Base-by-base conservation (phyloP, 2,329 filamentous ascomycete species). In the Cladosporium sp. region DNA sequence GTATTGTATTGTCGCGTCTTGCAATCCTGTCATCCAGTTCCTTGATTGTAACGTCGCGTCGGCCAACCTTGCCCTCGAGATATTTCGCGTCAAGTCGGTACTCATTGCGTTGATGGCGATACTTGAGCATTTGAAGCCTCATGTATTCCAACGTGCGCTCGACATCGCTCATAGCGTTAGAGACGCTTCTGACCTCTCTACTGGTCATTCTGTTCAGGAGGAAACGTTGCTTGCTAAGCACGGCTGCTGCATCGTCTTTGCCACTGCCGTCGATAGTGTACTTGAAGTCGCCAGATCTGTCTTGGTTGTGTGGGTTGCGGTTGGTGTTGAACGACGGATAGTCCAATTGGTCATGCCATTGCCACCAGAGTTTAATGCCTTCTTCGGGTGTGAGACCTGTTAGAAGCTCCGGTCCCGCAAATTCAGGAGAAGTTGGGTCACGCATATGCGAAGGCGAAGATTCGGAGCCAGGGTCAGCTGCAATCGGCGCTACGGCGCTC, bases 101-200 rank as follows among this genome's bases (percentile, higher is more conserved):
- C 7, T 24, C 26, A 6, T 34, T 62, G 44, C 59, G 28, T 52
- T 52, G 59, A 34, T 21, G 30, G 52, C 18, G 60, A 30, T 63
- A 63, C 18, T 41, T 54, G n/a, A 54, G 49, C 60, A 63, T 63
- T 32, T 63, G 47, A 5, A 63, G n/a, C 49, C 24, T 41, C 30
- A 63, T 21, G 14, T 63, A 54, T 11, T 63, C 60, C 7, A 28
- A n/a, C 30, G 60, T 63, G 5, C 36, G 12, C 32, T 63, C 47
- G 6, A 36, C 30, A 34, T 58, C 55, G 18, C 28, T 32, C 52
- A 32, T 57, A n/a, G 30, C 18, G 10, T 41, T 5, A 14, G 55
- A 58, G 21, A 24, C 6, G 32, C 11, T 26, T 24, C 18, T 7
- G 32, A 58, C 34, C 14, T 24, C 21, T 11, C 21, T 41, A 3